These are phyloP conservation scores for Plasmopara muralis DNA, from an alignment of 352 stramenopile genomes.

Conservation along the genomic window DNA sequence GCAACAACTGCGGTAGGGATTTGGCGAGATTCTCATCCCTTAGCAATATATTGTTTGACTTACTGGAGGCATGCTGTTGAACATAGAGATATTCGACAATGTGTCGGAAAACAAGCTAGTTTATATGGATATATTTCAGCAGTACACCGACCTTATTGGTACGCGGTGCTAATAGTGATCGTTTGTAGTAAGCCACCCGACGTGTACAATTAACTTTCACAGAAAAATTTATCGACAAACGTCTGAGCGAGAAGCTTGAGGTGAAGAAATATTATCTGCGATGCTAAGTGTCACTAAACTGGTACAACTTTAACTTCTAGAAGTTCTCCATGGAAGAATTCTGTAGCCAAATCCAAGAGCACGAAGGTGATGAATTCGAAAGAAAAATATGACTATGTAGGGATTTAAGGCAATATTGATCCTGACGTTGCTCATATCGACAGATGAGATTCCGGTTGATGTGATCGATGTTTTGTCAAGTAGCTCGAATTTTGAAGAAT, in stretches of 20 bases:
- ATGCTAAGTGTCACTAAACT: background rate
- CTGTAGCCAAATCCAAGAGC: constrained; percentile 73
- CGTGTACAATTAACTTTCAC: constrained; percentile 1
- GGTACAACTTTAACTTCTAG: constrained; percentile 23
- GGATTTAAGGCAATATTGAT: background rate
- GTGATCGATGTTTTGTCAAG: constrained; percentile 78
- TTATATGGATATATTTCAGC: constrained; percentile 74
- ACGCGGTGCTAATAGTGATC: constrained; percentile 1
- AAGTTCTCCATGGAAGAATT: constrained; percentile 81
- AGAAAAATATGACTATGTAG: background rate
- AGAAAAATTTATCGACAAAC: constrained; percentile 69
- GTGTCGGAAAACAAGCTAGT: constrained; percentile 79
- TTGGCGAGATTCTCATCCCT: background rate
- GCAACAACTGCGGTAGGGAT: constrained; percentile 62
- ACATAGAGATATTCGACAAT: constrained; percentile 75
- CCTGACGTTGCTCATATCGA: background rate
- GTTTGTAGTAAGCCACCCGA: background rate
- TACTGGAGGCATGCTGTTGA: background rate
- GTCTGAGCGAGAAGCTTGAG: constrained; percentile 57
- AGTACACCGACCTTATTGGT: constrained; percentile 80
- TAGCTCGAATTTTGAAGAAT: constrained; percentile 83
- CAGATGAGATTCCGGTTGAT: constrained; percentile 69
- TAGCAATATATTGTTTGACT: background rate
- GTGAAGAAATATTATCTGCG: constrained; percentile 12
- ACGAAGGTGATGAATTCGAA: constrained; percentile 37